Evolutionary conservation across 306 rosid species (phyloP).

Genomic region (Quillaja saponaria): DNA sequence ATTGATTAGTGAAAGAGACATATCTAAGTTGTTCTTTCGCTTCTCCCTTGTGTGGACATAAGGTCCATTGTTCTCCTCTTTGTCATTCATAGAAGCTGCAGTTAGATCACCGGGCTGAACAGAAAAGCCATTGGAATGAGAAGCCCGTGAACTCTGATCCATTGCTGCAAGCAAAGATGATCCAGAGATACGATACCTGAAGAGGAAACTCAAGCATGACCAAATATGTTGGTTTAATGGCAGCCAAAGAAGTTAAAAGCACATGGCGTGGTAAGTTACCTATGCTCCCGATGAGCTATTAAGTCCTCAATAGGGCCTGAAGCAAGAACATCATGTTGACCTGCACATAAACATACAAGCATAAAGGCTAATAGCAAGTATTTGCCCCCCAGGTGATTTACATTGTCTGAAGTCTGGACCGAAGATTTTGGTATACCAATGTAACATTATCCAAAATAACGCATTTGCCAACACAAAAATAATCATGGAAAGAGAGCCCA

Average conservation of each 20-base stretch:
- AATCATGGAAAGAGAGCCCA: too few relatives aligned
- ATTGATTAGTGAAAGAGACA: slow-evolving; percentile 40
- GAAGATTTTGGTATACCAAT: too few relatives aligned
- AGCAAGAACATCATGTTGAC: slow-evolving; percentile 98
- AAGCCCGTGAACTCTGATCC: slow-evolving; percentile 97
- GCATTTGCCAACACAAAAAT: too few relatives aligned
- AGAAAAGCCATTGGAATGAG: slow-evolving; percentile 65
- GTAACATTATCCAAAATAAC: too few relatives aligned
- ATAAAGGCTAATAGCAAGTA: too few relatives aligned
- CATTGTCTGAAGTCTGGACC: too few relatives aligned
- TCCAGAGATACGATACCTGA: slow-evolving; percentile 97
- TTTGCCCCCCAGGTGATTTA: too few relatives aligned
- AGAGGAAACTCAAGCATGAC: slow-evolving; percentile 29
- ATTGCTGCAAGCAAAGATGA: slow-evolving; percentile 97
- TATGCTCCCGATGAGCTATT: slow-evolving; percentile 96
- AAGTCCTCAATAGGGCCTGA: slow-evolving; percentile 98
- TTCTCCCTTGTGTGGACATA: slow-evolving; percentile 41
- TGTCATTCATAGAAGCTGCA: slow-evolving; percentile 51
- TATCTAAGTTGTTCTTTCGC: slow-evolving; percentile 35
- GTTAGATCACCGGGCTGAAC: slow-evolving; percentile 57
- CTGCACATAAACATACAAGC: slow-evolving; percentile 39
- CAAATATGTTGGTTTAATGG: slow-evolving; percentile 28
- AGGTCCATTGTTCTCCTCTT: slow-evolving; percentile 68
- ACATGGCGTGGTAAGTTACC: slow-evolving; percentile 50
- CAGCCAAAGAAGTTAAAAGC: slow-evolving; percentile 19